Evolutionary conservation across 768 basidiomycete species (phyloP), one percentile per base, ranked within the genome.

Genomic region (Suillus subaureus): DNA sequence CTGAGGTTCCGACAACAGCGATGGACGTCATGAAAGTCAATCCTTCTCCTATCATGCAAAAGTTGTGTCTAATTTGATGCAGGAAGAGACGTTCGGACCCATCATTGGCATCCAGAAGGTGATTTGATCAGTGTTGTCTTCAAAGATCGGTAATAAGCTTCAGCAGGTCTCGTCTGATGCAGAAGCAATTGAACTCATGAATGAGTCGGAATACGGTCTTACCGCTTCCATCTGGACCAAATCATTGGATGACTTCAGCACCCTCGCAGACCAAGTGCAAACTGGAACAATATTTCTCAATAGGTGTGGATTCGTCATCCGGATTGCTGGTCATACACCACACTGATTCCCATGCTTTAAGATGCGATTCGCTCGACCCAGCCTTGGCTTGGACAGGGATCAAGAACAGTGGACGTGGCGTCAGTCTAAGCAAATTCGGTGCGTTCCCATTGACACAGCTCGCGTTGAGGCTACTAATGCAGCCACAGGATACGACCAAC

Each of bases 211-310:
- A 0, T 99, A 96, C 73, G 97, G 97, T 16, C 83, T 99, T 26
- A 99, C 97, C 2, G 94, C 94, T 5, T 96, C 94, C 21, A 76
- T 99, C 39, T 99, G 97, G 97, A 98, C 97, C 1, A 85, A 84
- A n/a, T 93, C 92, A 0, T 84, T 91, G 67, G 72, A 77, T 3
- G 88, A 85, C 0, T 97, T 98, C 64, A 77, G 74, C 56, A 70
- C 74, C 47, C 79, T 97, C 31, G 87, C 83, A 8, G 89, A 91
- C 60, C 84, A 87, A 67, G 76, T 99, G 39, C 88, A 96, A 64
- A 89, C 91, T 0, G 97, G 97, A 4, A 99, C 96, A 0, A 95
- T 99, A 7, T 99, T 93, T 77, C 76, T 97, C 73, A 99, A 99
- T 78, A 83, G 94, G 85, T 91, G 70, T 12, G 58, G 3, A 64